Percentiles rank a stretch among this genome's conserved stretches.
These are phyloP conservation scores for Colletotrichum gloeosporioides DNA, from an alignment of 2,329 filamentous ascomycete species.

Conservation along the genomic window DNA sequence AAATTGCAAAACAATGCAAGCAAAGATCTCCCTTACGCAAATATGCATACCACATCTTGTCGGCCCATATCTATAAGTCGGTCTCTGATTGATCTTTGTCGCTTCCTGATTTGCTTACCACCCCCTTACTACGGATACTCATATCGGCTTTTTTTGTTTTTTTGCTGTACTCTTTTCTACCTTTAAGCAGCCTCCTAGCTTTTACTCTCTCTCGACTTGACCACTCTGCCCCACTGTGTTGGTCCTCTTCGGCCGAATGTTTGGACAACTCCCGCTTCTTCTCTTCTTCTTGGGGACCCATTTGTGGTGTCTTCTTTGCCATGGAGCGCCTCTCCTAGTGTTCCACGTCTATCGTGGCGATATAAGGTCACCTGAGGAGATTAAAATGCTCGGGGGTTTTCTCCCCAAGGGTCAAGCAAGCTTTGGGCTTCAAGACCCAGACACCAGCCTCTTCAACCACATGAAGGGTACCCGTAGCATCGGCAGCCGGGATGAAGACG, in stretches of 20 bases:
- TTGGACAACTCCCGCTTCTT: background rate
- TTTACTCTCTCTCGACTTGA: background rate
- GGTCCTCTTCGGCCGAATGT: background rate
- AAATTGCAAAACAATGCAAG: background rate
- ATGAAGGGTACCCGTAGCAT: background rate
- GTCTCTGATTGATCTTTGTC: background rate
- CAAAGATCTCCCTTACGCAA: background rate
- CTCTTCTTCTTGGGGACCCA: background rate
- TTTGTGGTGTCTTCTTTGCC: background rate
- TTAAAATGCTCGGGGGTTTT: background rate
- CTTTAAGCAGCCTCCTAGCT: background rate
- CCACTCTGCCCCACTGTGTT: background rate
- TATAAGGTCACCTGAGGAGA: background rate
- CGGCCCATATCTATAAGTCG: background rate
- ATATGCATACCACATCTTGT: too few relatives aligned
- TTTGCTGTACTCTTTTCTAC: background rate
- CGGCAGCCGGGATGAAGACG: background rate
- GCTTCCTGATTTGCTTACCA: background rate
- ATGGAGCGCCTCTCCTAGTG: background rate
- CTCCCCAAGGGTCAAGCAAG: background rate
- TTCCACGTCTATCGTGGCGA: background rate
- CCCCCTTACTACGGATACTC: background rate
- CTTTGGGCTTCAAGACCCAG: background rate
- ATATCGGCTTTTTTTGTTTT: background rate
- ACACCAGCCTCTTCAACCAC: background rate